Evolutionary conservation across 495 filamentous ascomycete genomes (phyloP).

Genomic region (Penicillium longicatenatum): DNA sequence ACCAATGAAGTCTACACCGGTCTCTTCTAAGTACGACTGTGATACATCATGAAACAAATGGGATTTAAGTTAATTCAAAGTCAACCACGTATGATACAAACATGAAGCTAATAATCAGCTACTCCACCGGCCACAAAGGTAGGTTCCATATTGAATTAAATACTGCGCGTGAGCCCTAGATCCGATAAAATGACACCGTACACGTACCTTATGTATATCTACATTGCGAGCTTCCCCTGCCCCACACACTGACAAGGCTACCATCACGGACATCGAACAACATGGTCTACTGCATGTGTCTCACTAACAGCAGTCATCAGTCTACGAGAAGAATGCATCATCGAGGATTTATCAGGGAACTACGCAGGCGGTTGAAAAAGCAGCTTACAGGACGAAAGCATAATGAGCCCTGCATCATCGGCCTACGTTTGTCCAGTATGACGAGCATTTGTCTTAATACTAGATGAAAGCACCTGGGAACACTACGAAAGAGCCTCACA

Average conservation of each 20-base stretch:
- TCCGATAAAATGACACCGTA: constrained; percentile 2
- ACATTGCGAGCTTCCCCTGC: neutral
- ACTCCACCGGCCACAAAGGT: neutral
- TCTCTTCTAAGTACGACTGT: neutral
- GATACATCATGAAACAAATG: constrained; percentile 2
- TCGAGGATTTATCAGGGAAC: neutral
- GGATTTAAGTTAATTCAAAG: neutral
- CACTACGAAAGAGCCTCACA: neutral
- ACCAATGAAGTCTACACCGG: neutral
- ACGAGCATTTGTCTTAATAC: neutral
- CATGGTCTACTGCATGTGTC: neutral
- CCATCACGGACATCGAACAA: neutral
- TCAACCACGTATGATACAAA: constrained; percentile 4
- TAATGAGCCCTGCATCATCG: neutral
- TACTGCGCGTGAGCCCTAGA: neutral
- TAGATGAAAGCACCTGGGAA: neutral
- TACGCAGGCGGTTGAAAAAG: neutral
- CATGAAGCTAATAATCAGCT: neutral
- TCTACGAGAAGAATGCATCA: neutral
- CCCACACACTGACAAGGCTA: neutral
- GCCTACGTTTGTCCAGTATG: neutral
- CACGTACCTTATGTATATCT: neutral
- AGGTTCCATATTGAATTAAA: neutral
- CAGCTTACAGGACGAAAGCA: neutral
- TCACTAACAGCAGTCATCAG: neutral